Conservation (phyloP, 148 eudicot species). For the Rhododendron ovatum region DNA sequence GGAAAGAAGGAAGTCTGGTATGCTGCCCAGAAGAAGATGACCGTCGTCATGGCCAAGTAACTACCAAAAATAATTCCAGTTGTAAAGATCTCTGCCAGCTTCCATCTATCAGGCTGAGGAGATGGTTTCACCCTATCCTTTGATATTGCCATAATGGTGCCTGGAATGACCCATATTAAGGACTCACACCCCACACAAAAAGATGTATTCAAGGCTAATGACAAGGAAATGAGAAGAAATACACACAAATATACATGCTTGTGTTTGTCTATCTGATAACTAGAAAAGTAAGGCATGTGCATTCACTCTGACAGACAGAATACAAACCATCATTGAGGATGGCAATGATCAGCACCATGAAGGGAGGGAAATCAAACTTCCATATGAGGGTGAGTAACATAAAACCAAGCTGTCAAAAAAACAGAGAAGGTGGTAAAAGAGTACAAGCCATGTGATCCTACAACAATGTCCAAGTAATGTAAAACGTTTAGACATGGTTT, state of each 20-base stretch:
- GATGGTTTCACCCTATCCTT: constrained; percentile 54
- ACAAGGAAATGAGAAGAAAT: constrained; percentile 1
- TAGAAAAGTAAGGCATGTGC: background rate
- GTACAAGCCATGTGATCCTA: background rate
- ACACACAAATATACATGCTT: background rate
- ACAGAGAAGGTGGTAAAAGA: background rate
- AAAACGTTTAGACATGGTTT: background rate
- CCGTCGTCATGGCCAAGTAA: constrained; percentile 45
- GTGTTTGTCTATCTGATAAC: background rate
- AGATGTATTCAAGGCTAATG: background rate
- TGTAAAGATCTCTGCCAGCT: constrained; percentile 46
- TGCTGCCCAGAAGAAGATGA: constrained; percentile 37
- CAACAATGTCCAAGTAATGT: background rate
- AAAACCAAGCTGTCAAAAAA: constrained; percentile 78
- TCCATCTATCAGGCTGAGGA: constrained; percentile 49
- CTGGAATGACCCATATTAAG: constrained; percentile 13
- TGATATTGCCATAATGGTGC: constrained; percentile 52
- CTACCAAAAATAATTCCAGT: constrained; percentile 44
- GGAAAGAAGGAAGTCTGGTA: constrained; percentile 31
- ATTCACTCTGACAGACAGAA: background rate
- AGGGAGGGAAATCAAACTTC: constrained; percentile 95
- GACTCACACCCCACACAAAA: background rate
- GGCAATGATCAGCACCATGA: constrained; percentile 98
- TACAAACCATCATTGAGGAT: constrained; percentile 66
- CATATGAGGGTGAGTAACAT: constrained; percentile 91